Base-by-base conservation (phyloP, 2,329 filamentous ascomycete species). In the Trichophyton schoenleinii region DNA sequence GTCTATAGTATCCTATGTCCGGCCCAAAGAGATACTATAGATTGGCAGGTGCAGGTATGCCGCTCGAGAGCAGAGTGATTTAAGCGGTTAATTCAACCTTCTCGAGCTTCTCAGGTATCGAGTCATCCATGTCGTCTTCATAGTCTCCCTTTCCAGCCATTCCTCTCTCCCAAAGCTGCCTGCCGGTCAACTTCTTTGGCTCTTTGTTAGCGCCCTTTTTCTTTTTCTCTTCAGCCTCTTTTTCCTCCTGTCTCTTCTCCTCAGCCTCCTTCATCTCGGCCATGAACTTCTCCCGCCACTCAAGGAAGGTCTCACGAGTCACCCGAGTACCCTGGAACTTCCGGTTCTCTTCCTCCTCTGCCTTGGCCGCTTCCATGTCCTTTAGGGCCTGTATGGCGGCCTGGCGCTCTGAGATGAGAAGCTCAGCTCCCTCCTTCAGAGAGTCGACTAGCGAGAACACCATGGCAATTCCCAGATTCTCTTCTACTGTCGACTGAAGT, bases 391-490 rank as follows among this genome's bases (percentile, higher is more conserved):
- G 76, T 15, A 80, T 82, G 7, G 80, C 87, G 62, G 84, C 83
- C 69, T 85, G 83, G 53, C 94, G 85, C 64, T 90, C 85, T 15
- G 81, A 75, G 66, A 97, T 85, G 62, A 99, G 81, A 67, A 86
- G 81, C 77, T 99, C 94, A n/a, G 91, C 92, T 59, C 83, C 81
- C 63, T 99, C 94, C 72, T 96, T 97, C 63, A 99, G 77, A 0
- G 87, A 84, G 13, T 88, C 89, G 60, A 95, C 87, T 25, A 99
- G 78, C 0, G 92, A 90, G 75, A 97, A 99, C 1, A 99, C 79
- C 94, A 99, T 99, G 61, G 91, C 89, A 87, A 97, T 97, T 64
- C 94, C 94, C 63, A 97, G 77, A 67, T 91, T 97, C 74, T 99
- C 94, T 72, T 94, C 86, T 41, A 96, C 87, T 0, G 87, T 88